Base-by-base conservation (phyloP, 345 rosid species). In the Bretschneidera sinensis region DNA sequence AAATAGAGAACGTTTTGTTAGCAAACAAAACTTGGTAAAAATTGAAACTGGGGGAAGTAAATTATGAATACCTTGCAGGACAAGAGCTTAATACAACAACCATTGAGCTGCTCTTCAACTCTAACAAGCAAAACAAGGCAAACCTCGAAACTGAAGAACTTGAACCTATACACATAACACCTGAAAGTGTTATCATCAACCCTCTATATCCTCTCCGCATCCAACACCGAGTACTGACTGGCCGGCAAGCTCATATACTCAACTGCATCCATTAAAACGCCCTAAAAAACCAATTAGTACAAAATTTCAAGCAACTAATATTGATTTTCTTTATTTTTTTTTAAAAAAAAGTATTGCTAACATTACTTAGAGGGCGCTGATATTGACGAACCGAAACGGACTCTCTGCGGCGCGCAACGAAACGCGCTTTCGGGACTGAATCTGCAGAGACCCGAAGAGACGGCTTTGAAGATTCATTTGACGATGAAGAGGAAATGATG, bases 211-310 rank as follows among this genome's bases (percentile, higher is more conserved):
- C 97, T 89, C 83, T 92, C 96, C 2, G 97, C 98, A 57, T 92
- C 98, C 80, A 92, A 74, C 71, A 92, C 97, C 31, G 98, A 92
- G 88, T 87, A 92, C 61, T 89, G 97, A 73, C 98, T 89, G 24
- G 97, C 96, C 10, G 97, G 98, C 83, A 89, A 80, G 77, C 96
- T 87, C 96, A 89, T 92, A 70, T 92, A 89, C 74, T 89, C 96
- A 62, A 66, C 97, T 92, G 76, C 66, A 74, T 11, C 21, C 51
- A 51, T 14, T 9, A 39, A 55, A 54, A 48, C 4, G 9, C 24
- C 39, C 43, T 34, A n/a, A n/a, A n/a, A n/a, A 45, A 23, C 23
- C 24, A 22, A 18, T 0, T 16, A 60, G 55, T 52, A 21, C 8
- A 23, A 17, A 1, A 52, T 21, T 19, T 53, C 19, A 48, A 67